These are phyloP conservation scores for Neovahlkampfia damariscottae DNA, from an alignment of 78 protist genomes.

Conservation along the genomic window DNA sequence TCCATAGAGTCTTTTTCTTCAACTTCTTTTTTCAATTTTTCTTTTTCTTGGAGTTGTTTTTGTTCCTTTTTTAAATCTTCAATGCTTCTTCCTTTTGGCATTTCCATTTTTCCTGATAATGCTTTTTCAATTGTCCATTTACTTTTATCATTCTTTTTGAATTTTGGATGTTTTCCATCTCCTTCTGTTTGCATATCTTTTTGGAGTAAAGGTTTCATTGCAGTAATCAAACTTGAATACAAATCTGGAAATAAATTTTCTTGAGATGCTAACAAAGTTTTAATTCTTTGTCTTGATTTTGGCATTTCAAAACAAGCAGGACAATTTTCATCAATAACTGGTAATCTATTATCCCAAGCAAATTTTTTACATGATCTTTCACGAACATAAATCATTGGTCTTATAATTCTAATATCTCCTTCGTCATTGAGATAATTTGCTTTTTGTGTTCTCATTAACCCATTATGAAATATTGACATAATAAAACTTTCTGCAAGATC, in stretches of 20 bases:
- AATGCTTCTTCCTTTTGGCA: no score
- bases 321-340: constrained; percentile 69
- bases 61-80: background rate
- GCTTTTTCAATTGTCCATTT: background rate
- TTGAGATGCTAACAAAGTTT: constrained; percentile 30
- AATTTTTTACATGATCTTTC: constrained; percentile 38
- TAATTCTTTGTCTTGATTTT: constrained; percentile 57
- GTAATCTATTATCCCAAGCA: constrained; percentile 42
- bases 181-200: background rate
- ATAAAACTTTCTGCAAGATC: constrained; percentile 65
- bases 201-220: constrained; percentile 29
- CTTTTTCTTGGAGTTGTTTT: background rate
- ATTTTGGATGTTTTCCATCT: background rate
- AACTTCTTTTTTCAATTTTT: background rate
- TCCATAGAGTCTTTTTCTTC: background rate
- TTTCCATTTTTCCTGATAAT: background rate
- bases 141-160: background rate
- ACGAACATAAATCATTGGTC: constrained; percentile 60
- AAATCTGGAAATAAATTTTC: constrained; percentile 29
- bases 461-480: constrained; percentile 60
- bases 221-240: constrained; percentile 1
- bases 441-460: constrained; percentile 48
- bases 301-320: constrained; percentile 81
- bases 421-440: constrained; percentile 24
- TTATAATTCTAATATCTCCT: constrained; percentile 65